Evolutionary conservation across 768 basidiomycete species (phyloP), one percentile per base, ranked within the genome.

Genomic region (Steccherinum ochraceum): DNA sequence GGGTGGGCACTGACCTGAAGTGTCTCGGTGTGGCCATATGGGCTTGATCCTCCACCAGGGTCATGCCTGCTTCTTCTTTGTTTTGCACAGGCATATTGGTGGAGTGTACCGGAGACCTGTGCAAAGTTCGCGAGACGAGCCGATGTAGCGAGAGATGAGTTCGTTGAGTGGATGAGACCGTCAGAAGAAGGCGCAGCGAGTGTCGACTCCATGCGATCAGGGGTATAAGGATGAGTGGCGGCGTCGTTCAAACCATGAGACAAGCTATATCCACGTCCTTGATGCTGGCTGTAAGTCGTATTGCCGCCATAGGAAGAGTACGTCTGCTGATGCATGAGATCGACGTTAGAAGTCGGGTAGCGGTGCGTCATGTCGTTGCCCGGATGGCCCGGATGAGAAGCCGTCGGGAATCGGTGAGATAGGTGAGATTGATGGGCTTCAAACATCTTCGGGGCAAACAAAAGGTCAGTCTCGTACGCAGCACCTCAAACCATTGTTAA

Each of bases 51-150:
- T 45, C 56, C 56, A 50, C 56, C 45, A 48, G 56, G 56, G 56
- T 57, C 50, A 52, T 57, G 50, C 53, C 51, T 49, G 56, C 53
- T 54, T 54, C 53, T 57, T 52, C 50, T 54, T 52, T 57, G 56
- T 52, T 52, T 57, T 54, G 53, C 50, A 54, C 51, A 52, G 45
- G 48, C 51, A 52, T 50, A 50, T 47, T 50, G 45, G 16, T 7
- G 24, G 45, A 35, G 26, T 41, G 51, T 45, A 12, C n/a, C 24
- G 24, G 48, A 44, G 24, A 35, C 30, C 30, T 35, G 30, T 35
- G 30, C 30, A 16, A 35, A 7, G 30, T 35, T 35, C 30, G 30
- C 7, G 30, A 35, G n/a, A n/a, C n/a, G n/a, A n/a, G n/a, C n/a
- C n/a, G n/a, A n/a, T n/a, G n/a, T 35, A 7, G 30, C 30, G 30